Evolutionary conservation across 371 early-diverging fungal genomes (phyloP).

Genomic region (Catenaria anguillulae): DNA sequence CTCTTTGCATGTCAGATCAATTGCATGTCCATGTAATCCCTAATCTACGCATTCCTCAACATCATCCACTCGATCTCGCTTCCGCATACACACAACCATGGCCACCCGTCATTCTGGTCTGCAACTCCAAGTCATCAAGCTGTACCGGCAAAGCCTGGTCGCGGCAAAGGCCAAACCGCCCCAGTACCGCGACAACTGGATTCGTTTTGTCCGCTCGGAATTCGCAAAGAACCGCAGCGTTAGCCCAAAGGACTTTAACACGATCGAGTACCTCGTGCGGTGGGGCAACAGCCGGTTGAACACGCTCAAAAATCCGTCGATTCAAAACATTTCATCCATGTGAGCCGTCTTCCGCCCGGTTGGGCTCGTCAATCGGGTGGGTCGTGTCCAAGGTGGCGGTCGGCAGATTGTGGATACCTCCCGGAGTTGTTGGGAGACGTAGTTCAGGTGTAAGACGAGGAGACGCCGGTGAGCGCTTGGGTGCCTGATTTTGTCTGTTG

Average conservation of each 20-base stretch:
- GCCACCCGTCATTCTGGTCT: slow-evolving; percentile 44
- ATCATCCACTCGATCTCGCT: background rate
- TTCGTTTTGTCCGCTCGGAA: slow-evolving; percentile 40
- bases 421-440: too few species aligned
- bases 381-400: too few species aligned
- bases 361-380: too few species aligned
- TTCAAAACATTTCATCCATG: slow-evolving; percentile 30
- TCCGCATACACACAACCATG: too few species aligned
- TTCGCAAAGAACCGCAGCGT: slow-evolving; percentile 35
- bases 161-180: slow-evolving; percentile 40
- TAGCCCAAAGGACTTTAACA: slow-evolving; percentile 37
- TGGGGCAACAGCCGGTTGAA: slow-evolving; percentile 38
- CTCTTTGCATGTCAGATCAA: background rate
- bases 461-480: too few species aligned
- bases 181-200: slow-evolving; percentile 38
- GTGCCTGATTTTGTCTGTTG: too few species aligned
- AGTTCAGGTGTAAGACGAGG: too few species aligned
- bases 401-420: too few species aligned
- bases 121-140: slow-evolving; percentile 37
- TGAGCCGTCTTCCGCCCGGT: too few species aligned
- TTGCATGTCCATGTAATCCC: background rate
- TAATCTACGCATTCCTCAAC: background rate
- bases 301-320: slow-evolving; percentile 34
- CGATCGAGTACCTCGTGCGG: slow-evolving; percentile 46
- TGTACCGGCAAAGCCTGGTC: slow-evolving; percentile 42